Conservation (phyloP, 129 eudicot genomes). For the Scalesia atractyloides region DNA sequence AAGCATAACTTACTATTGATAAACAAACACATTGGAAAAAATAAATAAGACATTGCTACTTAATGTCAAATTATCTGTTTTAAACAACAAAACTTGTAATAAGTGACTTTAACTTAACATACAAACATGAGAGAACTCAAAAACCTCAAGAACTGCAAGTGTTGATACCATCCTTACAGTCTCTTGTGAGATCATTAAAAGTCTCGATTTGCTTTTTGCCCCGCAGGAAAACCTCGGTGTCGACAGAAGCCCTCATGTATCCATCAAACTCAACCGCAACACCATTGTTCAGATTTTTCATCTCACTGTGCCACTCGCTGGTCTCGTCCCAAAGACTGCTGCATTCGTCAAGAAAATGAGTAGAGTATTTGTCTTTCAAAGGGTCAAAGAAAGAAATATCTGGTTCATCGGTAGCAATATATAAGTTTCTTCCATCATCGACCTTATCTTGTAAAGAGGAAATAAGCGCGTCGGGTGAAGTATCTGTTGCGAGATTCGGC, state of each 20-base stretch:
- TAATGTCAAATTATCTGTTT: slow-evolving; percentile 20
- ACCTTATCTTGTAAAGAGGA: slow-evolving; percentile 60
- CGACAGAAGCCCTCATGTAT: slow-evolving; percentile 92
- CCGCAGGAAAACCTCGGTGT: slow-evolving; percentile 92
- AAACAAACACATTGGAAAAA: slow-evolving; percentile 20
- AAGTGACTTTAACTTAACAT: slow-evolving; percentile 26
- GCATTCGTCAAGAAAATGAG: slow-evolving; percentile 84
- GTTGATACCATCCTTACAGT: slow-evolving; percentile 91
- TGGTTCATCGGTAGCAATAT: slow-evolving; percentile 76
- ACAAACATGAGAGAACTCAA: slow-evolving; percentile 30
- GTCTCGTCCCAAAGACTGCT: slow-evolving; percentile 73
- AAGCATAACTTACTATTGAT: slow-evolving; percentile 25
- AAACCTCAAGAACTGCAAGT: slow-evolving; percentile 65
- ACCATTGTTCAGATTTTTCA: slow-evolving; percentile 67
- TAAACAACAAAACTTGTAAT: slow-evolving; percentile 27
- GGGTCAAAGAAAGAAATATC: slow-evolving; percentile 77
- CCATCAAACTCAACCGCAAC: slow-evolving; percentile 91
- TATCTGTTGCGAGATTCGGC: slow-evolving; percentile 80
- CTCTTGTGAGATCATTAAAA: slow-evolving; percentile 79
- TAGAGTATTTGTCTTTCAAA: slow-evolving; percentile 74
- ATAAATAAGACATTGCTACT: slow-evolving; percentile 25
- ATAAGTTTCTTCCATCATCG: slow-evolving; percentile 71
- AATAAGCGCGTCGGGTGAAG: slow-evolving; percentile 76
- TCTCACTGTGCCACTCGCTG: slow-evolving; percentile 85
- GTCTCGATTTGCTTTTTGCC: slow-evolving; percentile 94